phyloP scores from a whole-genome alignment of 352 stramenopile genomes.

The Blastocystis sp. region DNA sequence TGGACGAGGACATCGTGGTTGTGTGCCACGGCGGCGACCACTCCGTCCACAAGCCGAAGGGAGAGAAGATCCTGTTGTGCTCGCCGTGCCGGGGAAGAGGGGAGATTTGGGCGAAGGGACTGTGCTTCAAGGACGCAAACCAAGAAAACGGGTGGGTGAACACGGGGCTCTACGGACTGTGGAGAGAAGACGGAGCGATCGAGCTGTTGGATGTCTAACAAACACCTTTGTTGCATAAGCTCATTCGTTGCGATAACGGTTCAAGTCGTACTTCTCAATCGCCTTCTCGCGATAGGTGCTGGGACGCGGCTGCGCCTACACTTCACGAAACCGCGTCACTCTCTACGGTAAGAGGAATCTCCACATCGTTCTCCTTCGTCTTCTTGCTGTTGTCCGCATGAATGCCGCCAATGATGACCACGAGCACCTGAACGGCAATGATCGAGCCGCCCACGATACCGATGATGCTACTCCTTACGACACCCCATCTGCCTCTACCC shows the following conservation, averaged over 20 bases:
- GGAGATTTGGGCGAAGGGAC: slow-evolving; percentile 6
- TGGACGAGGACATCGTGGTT: not conserved
- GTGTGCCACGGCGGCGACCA: not conserved
- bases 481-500: not conserved
- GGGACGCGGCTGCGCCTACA: not conserved
- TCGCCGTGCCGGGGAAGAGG: slow-evolving; percentile 48
- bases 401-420: slow-evolving; percentile 35
- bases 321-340: not conserved
- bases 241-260: not conserved
- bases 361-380: not conserved
- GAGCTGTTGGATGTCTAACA: slow-evolving; percentile 61
- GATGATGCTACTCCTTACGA: not conserved
- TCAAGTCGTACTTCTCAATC: slow-evolving; percentile 48
- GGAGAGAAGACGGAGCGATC: slow-evolving; percentile 49
- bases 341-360: not conserved
- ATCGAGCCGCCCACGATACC: slow-evolving; percentile 20
- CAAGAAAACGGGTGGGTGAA: slow-evolving; percentile 40
- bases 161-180: slow-evolving; percentile 22
- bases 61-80: slow-evolving; percentile 18
- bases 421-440: slow-evolving; percentile 24
- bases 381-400: slow-evolving; percentile 27
- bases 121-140: not conserved
- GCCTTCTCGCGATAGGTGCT: slow-evolving; percentile 22
- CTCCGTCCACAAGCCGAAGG: not conserved
- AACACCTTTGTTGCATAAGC: slow-evolving; percentile 17